Evolutionary conservation across 2,329 filamentous ascomycete species (phyloP).

Genomic region (Setomelanomma holmii): DNA sequence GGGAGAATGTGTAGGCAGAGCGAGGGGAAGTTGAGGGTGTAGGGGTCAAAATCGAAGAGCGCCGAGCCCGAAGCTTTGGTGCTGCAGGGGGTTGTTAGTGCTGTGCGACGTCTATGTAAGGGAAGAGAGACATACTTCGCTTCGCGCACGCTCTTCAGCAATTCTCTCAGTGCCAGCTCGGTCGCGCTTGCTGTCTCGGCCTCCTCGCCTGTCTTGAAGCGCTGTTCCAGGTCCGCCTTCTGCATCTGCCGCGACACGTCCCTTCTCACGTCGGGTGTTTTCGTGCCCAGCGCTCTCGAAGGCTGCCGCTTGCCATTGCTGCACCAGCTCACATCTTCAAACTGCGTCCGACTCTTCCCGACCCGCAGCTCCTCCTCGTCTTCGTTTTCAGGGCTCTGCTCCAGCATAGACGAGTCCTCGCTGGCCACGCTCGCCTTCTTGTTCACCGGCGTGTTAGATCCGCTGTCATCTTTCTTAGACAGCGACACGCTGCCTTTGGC

Average conservation of each 20-base stretch:
- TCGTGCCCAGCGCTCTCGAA: conserved; percentile 50
- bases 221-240: conserved; percentile 69
- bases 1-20: conserved; percentile 83
- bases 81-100: conserved; percentile 37
- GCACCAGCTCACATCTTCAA: conserved; percentile 74
- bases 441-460: conserved; percentile 34
- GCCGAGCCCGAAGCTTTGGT: conserved; percentile 52
- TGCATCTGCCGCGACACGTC: conserved; percentile 44
- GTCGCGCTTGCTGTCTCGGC: conserved; percentile 81
- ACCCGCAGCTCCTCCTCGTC: conserved; percentile 35
- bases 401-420: conserved; percentile 36
- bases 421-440: conserved; percentile 31
- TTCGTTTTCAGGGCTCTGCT: conserved; percentile 27
- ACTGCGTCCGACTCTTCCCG: conserved; percentile 47
- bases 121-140: conserved; percentile 67
- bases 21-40: conserved; percentile 83
- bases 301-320: conserved; percentile 80
- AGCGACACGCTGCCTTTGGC: conserved; percentile 66
- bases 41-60: conserved; percentile 81
- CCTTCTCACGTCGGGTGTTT: conserved; percentile 51
- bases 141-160: conserved; percentile 80
- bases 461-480: conserved; percentile 58
- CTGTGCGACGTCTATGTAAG: not conserved
- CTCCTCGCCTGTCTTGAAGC: conserved; percentile 71
- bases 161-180: conserved; percentile 82